Conservation (phyloP, 2,329 filamentous ascomycete species). For the Microcyclospora tardicrescens region DNA sequence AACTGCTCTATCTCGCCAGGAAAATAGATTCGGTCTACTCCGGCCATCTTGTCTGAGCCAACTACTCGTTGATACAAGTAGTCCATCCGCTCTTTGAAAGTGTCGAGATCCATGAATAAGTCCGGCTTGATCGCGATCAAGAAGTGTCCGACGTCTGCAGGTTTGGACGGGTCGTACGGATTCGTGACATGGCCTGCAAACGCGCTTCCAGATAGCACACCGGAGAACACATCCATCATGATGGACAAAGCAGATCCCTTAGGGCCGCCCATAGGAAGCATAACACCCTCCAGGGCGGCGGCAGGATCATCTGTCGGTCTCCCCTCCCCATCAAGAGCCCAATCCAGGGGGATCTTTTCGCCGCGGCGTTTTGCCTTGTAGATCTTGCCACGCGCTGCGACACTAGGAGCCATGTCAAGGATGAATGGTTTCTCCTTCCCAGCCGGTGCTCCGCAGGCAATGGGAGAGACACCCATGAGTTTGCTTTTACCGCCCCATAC, state of each 20-base stretch:
- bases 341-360: slow-evolving; percentile 57
- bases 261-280: slow-evolving; percentile 75
- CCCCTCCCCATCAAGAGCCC: slow-evolving; percentile 63
- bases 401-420: slow-evolving; percentile 59
- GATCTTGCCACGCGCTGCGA: slow-evolving; percentile 60
- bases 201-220: slow-evolving; percentile 61
- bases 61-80: slow-evolving; percentile 44
- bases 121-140: slow-evolving; percentile 25
- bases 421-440: slow-evolving; percentile 51
- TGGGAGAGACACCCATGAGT: slow-evolving; percentile 60
- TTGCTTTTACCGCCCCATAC: slow-evolving; percentile 56
- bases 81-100: slow-evolving; percentile 37
- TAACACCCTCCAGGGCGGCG: slow-evolving; percentile 59
- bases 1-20: slow-evolving; percentile 45
- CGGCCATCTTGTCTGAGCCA: slow-evolving; percentile 39
- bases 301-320: slow-evolving; percentile 43
- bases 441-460: slow-evolving; percentile 63
- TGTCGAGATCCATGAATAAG: slow-evolving; percentile 22
- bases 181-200: slow-evolving; percentile 66
- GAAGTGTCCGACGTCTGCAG: slow-evolving; percentile 29
- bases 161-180: slow-evolving; percentile 52
- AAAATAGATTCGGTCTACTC: slow-evolving; percentile 44
- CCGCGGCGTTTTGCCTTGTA: slow-evolving; percentile 55
- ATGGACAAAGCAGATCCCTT: slow-evolving; percentile 66
- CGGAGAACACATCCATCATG: slow-evolving; percentile 78